Evolutionary conservation across 2,329 filamentous ascomycete species (phyloP).

Genomic region (Parastagonospora avenae): DNA sequence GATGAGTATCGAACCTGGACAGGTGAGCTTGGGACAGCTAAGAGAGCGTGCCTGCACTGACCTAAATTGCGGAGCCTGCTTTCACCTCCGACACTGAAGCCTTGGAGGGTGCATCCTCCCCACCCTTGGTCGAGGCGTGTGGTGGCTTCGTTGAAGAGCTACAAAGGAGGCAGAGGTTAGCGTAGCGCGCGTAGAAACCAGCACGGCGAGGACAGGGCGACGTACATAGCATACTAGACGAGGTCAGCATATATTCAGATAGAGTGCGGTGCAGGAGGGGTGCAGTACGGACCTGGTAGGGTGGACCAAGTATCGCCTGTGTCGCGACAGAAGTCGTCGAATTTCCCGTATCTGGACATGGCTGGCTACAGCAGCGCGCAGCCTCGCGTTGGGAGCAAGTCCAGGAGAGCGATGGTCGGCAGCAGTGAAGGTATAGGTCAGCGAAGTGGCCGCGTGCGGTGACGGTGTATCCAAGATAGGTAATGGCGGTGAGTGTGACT

Average conservation of each 20-base stretch:
- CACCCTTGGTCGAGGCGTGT: conserved; percentile 66
- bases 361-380: conserved; percentile 30
- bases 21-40: conserved; percentile 31
- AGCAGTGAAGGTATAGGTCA: background rate
- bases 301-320: conserved; percentile 50
- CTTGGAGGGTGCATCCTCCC: conserved; percentile 73
- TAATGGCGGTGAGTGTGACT: conserved; percentile 10
- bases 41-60: conserved; percentile 50
- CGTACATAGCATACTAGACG: conserved; percentile 56
- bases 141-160: conserved; percentile 68
- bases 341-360: conserved; percentile 46
- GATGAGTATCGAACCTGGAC: conserved; percentile 81
- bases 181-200: conserved; percentile 17
- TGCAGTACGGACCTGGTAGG: conserved; percentile 43
- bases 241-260: conserved; percentile 27
- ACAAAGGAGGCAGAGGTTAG: conserved; percentile 34
- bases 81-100: conserved; percentile 72
- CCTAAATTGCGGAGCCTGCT: conserved; percentile 81
- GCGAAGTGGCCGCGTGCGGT: conserved; percentile 4
- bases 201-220: conserved; percentile 20
- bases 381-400: conserved; percentile 25
- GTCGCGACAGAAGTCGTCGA: conserved; percentile 56
- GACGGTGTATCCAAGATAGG: conserved; percentile 13
- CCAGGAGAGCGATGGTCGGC: conserved; percentile 11
- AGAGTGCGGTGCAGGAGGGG: conserved; percentile 1